Evolutionary conservation across 75 land plant genomes (phyloP), one percentile per base, ranked within the genome.

Genomic region (Picea sitchensis): DNA sequence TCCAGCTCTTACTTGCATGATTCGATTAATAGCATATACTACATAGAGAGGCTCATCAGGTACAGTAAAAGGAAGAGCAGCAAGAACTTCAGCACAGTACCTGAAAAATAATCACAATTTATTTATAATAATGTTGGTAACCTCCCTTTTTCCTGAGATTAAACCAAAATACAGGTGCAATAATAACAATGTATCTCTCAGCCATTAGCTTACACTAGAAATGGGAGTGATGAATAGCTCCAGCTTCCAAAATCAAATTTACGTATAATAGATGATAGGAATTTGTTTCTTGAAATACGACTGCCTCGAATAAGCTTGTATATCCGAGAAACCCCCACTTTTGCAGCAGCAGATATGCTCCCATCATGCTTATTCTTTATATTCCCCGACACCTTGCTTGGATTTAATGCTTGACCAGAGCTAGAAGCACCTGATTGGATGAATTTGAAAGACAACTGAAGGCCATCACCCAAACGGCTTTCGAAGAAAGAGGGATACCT

Each of bases 401-500:
- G 5, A 64, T 76, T 82, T 21, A 73, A 64, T 47, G 67, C 51
- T 79, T 81, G 91, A 56, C 72, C 64, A 58, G 83, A 83, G 67
- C 61, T 81, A 26, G 82, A 76, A 65, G 84, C 83, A 51, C 95
- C 85, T 73, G 93, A 82, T 61, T 88, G 89, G 36, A 98, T 83
- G 74, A 98, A 98, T 61, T 60, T 61, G 80, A 92, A 98, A 47
- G 99, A 98, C 80, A 91, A 84, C 78, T 90, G 94, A 44, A 98
- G 93, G 32, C 99, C 99, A 87, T 98, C 99, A 61, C 99, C 99
- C 59, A 98, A 82, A 12, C 99, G 96, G 81, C 93, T 95, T 73
- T 98, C 99, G 87, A 95, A 91, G 58, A 98, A 98, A 11, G 98
- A 83, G 47, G 98, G 99, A 51, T 98, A 93, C 93, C 99, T 98